Base-by-base conservation (phyloP, 2,329 filamentous ascomycete genomes). In the Phialophora expanda region DNA sequence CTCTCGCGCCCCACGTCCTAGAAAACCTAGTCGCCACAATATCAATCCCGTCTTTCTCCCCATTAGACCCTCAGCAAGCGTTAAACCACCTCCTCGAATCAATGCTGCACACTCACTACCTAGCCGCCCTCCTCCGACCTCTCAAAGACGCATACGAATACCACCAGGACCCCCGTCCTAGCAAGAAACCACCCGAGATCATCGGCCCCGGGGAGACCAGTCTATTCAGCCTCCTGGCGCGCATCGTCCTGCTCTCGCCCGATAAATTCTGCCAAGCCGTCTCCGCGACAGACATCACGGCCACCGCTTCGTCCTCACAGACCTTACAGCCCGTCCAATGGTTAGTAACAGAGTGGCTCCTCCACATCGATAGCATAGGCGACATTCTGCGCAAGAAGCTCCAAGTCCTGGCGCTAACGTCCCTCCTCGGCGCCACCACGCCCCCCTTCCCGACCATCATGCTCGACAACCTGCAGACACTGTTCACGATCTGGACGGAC, bases 161-260 rank as follows among this genome's bases (percentile, higher is more conserved):
- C 2, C 89, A 91, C 72, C 89, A 96, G 75, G 92, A 90, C 0
- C 91, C 90, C 0, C 94, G 95, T 0, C 93, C 94, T 0, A 90
- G 91, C 73, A 85, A 85, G 28, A 90, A 85, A 70, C 83, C 86
- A 22, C 85, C 88, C 48, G 86, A 87, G 32, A 85, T 97, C 38
- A 89, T 90, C 72, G 87, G 88, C 12, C 84, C 93, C 11, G 89
- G 91, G 0, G 88, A 97, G 74, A 90, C 90, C 0, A 91, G 97
- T 75, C 97, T 96, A 76, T 90, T 96, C 74, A 86, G 87, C 4
- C 87, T 98, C 1, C 83, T 99, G 1, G 89, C 92, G 1, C 89
- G 93, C 1, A 84, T 98, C 17, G 86, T 89, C 0, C 80, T 96
- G 1, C 88, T 89, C 0, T 90, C 90, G 44, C 91, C 93, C 0